Conservation (phyloP, 2,329 filamentous ascomycete genomes). For the Macroventuria anomochaeta region DNA sequence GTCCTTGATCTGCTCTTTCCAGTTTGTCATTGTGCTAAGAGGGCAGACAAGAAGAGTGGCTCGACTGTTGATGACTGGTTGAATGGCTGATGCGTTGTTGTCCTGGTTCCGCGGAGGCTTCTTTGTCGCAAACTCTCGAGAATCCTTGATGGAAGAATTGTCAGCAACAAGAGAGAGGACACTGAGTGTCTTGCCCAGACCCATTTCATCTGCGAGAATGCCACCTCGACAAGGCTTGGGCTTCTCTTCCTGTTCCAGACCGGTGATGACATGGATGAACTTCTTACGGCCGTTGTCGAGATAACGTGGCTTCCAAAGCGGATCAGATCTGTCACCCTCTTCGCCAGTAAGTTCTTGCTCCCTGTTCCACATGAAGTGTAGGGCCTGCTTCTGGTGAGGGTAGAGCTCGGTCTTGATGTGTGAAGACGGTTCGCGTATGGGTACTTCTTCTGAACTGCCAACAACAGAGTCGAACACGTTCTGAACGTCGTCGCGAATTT, state of each 20-base stretch:
- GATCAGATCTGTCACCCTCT: constrained; percentile 68
- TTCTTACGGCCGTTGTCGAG: constrained; percentile 63
- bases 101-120: constrained; percentile 48
- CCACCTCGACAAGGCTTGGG: constrained; percentile 52
- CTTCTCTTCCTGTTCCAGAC: constrained; percentile 47
- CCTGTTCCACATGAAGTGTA: constrained; percentile 82
- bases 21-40: constrained; percentile 89
- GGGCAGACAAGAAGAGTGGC: constrained; percentile 88
- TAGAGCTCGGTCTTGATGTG: constrained; percentile 73
- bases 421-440: constrained; percentile 70
- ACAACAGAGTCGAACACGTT: constrained; percentile 86
- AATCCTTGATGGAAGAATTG: constrained; percentile 63
- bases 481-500: constrained; percentile 83
- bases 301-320: constrained; percentile 75
- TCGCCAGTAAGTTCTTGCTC: constrained; percentile 71
- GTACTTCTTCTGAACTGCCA: constrained; percentile 72
- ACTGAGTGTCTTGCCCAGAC: constrained; percentile 68
- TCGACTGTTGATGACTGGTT: constrained; percentile 67
- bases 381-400: constrained; percentile 86
- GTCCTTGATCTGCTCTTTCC: constrained; percentile 88
- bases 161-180: constrained; percentile 78
- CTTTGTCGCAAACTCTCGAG: constrained; percentile 65
- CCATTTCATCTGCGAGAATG: constrained; percentile 60
- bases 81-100: constrained; percentile 13
- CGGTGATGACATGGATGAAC: constrained; percentile 88